phyloP scores from a whole-genome alignment of 305 asterid species.

The Plantago coronopus region DNA sequence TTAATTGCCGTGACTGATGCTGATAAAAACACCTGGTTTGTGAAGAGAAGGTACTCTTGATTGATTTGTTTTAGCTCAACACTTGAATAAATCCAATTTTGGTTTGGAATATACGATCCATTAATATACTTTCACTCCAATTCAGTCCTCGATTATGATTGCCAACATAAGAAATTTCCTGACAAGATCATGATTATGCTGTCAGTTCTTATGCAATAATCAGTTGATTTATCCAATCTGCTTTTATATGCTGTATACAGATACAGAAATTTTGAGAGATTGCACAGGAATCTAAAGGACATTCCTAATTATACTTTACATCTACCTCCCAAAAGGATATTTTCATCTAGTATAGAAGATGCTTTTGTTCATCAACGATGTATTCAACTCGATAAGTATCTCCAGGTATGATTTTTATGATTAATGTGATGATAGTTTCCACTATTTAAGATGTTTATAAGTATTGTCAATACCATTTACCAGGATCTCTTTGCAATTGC shows the following conservation, averaged over 20 bases:
- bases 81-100: slow-evolving; percentile 15
- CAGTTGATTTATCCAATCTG: slow-evolving; percentile 20
- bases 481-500: slow-evolving; percentile 89
- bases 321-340: slow-evolving; percentile 91
- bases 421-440: slow-evolving; percentile 5
- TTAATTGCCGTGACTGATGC: slow-evolving; percentile 79
- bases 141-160: not conserved
- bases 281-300: slow-evolving; percentile 83
- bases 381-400: slow-evolving; percentile 85
- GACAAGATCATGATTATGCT: slow-evolving; percentile 10
- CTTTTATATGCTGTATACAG: slow-evolving; percentile 38
- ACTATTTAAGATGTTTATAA: slow-evolving; percentile 8
- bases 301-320: slow-evolving; percentile 84
- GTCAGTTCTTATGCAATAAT: slow-evolving; percentile 16
- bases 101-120: slow-evolving; percentile 1
- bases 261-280: slow-evolving; percentile 84
- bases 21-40: slow-evolving; percentile 67
- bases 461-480: slow-evolving; percentile 37
- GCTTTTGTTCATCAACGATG: slow-evolving; percentile 92
- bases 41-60: slow-evolving; percentile 68
- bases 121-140: not conserved
- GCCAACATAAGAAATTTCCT: slow-evolving; percentile 8
- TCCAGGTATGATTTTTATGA: slow-evolving; percentile 50
- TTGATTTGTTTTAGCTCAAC: slow-evolving; percentile 4
- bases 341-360: slow-evolving; percentile 81